These are phyloP conservation scores for Arctostaphylos glauca DNA, from an alignment of 148 eudicot species.

Conservation along the genomic window DNA sequence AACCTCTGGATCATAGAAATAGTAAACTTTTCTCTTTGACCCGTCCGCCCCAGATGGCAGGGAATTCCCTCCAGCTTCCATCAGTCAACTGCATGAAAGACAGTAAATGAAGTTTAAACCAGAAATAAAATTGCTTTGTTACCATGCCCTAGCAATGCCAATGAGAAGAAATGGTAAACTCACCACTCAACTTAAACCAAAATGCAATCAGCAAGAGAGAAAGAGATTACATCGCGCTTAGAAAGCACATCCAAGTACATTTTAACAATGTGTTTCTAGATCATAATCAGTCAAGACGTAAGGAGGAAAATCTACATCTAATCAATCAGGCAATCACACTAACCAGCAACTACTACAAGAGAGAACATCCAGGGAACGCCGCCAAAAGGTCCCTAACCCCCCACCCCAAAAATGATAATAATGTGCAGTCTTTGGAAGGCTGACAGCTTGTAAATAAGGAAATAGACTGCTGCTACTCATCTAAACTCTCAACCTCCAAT, in stretches of 20 bases:
- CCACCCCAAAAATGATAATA: background rate
- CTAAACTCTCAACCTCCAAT: background rate
- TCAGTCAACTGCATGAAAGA: slow-evolving; percentile 10
- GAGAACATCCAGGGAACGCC: background rate
- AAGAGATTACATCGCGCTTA: background rate
- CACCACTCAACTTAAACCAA: background rate
- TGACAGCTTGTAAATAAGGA: background rate
- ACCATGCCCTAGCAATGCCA: background rate
- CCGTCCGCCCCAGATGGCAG: slow-evolving; percentile 56
- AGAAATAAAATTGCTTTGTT: background rate
- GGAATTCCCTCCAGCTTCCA: slow-evolving; percentile 59
- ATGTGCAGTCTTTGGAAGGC: background rate
- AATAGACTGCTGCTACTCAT: background rate
- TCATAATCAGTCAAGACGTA: background rate
- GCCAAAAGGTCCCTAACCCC: background rate
- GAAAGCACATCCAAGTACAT: background rate
- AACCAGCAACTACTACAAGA: background rate
- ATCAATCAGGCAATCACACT: background rate
- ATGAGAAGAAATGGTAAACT: background rate
- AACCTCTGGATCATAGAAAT: slow-evolving; percentile 60
- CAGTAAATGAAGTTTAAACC: slow-evolving; percentile 1
- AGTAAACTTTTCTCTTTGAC: slow-evolving; percentile 49
- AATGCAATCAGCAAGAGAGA: background rate
- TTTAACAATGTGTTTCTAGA: background rate
- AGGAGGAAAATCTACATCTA: background rate